Evolutionary conservation across 192 early-diverging fungal genomes (phyloP).

Genomic region (Entophlyctis luteolus): DNA sequence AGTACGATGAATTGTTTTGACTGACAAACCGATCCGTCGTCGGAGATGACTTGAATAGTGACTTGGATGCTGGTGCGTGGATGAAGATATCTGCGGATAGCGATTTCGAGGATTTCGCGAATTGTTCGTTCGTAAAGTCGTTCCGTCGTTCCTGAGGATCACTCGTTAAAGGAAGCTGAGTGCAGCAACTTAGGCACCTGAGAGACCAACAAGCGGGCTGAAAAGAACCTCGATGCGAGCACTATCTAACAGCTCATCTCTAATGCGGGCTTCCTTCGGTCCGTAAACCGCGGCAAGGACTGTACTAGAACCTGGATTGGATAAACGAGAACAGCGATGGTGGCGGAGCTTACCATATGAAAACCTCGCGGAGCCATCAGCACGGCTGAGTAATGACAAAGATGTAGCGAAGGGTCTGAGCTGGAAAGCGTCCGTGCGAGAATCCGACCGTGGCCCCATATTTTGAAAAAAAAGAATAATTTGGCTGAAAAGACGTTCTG

Average conservation of each 20-base stretch:
- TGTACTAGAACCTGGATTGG: slow-evolving; percentile 56
- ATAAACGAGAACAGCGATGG: neutral
- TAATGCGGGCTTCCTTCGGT: slow-evolving; percentile 77
- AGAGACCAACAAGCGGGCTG: slow-evolving; percentile 61
- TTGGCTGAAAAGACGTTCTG: no score
- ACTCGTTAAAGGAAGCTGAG: slow-evolving; percentile 59
- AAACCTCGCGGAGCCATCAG: slow-evolving; percentile 85
- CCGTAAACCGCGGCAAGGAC: slow-evolving; percentile 81
- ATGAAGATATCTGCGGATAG: slow-evolving; percentile 73
- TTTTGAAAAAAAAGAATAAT: no score
- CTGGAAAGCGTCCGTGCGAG: slow-evolving; percentile 34
- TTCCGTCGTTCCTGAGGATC: slow-evolving; percentile 62
- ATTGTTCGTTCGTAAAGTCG: slow-evolving; percentile 68
- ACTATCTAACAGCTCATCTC: slow-evolving; percentile 86
- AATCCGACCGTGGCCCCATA: no score
- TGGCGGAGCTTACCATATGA: slow-evolving; percentile 54
- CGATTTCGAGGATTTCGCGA: slow-evolving; percentile 67
- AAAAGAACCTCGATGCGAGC: slow-evolving; percentile 79
- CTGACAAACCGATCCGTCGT: slow-evolving; percentile 75
- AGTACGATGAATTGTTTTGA: neutral
- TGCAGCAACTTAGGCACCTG: slow-evolving; percentile 56
- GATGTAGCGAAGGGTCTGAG: slow-evolving; percentile 69
- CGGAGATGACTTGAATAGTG: slow-evolving; percentile 76
- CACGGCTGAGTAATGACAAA: slow-evolving; percentile 65
- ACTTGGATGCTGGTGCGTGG: slow-evolving; percentile 86